These are phyloP conservation scores for Didymella pinodella DNA, from an alignment of 2,329 filamentous ascomycete species.

Conservation along the genomic window DNA sequence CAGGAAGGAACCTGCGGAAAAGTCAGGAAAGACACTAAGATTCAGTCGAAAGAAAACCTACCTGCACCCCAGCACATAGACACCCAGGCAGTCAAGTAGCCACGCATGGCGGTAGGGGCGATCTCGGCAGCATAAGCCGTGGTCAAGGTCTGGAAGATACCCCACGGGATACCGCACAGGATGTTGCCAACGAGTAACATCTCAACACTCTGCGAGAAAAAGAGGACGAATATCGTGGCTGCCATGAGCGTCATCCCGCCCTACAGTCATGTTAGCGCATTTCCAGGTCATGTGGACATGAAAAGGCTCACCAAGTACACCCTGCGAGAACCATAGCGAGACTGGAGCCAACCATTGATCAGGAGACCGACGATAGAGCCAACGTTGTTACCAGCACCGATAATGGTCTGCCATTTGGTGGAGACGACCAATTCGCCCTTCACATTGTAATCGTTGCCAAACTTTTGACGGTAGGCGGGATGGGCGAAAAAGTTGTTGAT, in stretches of 20 bases:
- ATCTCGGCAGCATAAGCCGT: slow-evolving; percentile 69
- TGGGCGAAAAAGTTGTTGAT: slow-evolving; percentile 77
- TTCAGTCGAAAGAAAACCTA: no score
- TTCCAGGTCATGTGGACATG: neutral
- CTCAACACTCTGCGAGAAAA: slow-evolving; percentile 48
- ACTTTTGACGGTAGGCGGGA: slow-evolving; percentile 46
- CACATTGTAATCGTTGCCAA: neutral
- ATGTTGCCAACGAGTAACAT: slow-evolving; percentile 61
- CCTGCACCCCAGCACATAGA: slow-evolving; percentile 74
- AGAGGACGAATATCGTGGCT: slow-evolving; percentile 51
- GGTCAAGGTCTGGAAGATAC: slow-evolving; percentile 55
- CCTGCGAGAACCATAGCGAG: neutral
- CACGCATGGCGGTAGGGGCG: slow-evolving; percentile 61
- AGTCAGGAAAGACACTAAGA: no score
- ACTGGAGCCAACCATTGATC: neutral
- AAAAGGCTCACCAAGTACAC: neutral
- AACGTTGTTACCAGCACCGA: neutral
- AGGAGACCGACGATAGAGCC: neutral
- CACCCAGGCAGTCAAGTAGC: slow-evolving; percentile 64
- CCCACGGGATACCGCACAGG: slow-evolving; percentile 57
- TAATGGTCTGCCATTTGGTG: neutral
- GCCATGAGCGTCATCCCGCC: neutral
- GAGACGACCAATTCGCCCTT: neutral
- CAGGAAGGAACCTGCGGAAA: slow-evolving; percentile 65
- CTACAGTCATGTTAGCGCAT: neutral